These are phyloP conservation scores for Microcyclosporella mali DNA, from an alignment of 2,329 filamentous ascomycete genomes.

Conservation along the genomic window DNA sequence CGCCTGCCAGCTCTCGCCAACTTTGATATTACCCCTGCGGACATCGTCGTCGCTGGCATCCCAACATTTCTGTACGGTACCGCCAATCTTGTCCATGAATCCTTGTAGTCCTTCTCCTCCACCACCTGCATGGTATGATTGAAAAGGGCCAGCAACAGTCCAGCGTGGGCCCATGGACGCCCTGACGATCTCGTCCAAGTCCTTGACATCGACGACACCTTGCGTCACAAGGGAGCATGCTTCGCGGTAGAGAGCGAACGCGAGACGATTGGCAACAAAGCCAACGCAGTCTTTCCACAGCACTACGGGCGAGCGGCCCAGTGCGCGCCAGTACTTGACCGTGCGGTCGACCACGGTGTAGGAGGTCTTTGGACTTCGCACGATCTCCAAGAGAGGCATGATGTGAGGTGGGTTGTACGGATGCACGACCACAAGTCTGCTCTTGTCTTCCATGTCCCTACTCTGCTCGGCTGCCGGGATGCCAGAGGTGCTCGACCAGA, in stretches of 20 bases:
- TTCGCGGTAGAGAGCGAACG: slow-evolving; percentile 52
- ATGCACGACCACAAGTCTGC: slow-evolving; percentile 52
- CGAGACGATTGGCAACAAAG: slow-evolving; percentile 54
- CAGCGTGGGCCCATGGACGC: slow-evolving; percentile 50
- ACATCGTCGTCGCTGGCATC: slow-evolving; percentile 39
- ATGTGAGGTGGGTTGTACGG: slow-evolving; percentile 58
- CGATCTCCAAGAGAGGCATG: slow-evolving; percentile 56
- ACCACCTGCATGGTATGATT: slow-evolving; percentile 54
- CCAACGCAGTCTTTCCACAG: slow-evolving; percentile 48
- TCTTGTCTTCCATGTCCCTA: slow-evolving; percentile 36
- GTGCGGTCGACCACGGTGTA: slow-evolving; percentile 36
- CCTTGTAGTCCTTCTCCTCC: slow-evolving; percentile 47
- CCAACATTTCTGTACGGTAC: slow-evolving; percentile 52
- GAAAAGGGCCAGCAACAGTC: slow-evolving; percentile 52
- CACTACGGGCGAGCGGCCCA: slow-evolving; percentile 43
- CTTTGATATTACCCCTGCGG: slow-evolving; percentile 28
- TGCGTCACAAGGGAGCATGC: slow-evolving; percentile 49
- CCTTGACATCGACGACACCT: slow-evolving; percentile 48
- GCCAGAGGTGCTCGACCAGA: slow-evolving; percentile 55
- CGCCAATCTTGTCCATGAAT: slow-evolving; percentile 52
- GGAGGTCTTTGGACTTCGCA: slow-evolving; percentile 43
- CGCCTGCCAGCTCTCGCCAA: slow-evolving; percentile 43
- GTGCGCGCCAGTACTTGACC: slow-evolving; percentile 40
- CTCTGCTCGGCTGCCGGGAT: slow-evolving; percentile 50
- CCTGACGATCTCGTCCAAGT: slow-evolving; percentile 50